Base-by-base conservation (phyloP, 768 basidiomycete genomes). In the Pisolithus marmoratus region DNA sequence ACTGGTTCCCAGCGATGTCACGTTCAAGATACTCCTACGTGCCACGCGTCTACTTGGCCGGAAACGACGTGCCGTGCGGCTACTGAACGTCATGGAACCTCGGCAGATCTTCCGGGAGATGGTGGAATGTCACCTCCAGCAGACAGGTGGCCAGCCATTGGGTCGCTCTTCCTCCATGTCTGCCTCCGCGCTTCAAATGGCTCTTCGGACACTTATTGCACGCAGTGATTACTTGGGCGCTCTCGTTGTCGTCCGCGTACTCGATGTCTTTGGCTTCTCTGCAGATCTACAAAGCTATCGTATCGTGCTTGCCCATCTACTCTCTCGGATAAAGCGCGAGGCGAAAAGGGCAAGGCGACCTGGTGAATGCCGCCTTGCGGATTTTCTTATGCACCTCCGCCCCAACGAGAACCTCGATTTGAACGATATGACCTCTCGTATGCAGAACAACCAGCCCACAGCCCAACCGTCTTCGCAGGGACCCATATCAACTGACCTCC, bases 181-280 rank as follows among this genome's bases (percentile, higher is more conserved):
- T 17, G 63, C 66, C 0, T 69, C 63, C 29, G 62, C 76, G 1
- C 59, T 81, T 36, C 73, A 73, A 55, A 57, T 70, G 24, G 71
- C 72, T 1, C 65, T 83, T 5, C 71, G 72, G n/a, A 65, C 72
- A 0, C 78, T 80, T 55, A 61, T 82, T 49, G 60, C 60, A 0
- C 58, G 63, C 9, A 63, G 65, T 3, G 82, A 82, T 62, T 82
- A 78, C 52, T 62, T 75, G 11, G 81, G 69, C 1, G 79, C 77
- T 1, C 71, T 71, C 54, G 58, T 76, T 43, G 64, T 64, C 17
- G 51, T 82, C 8, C 65, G 62, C 22, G 55, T 70, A 8, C 67
- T 73, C 50, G 37, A 44, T 15, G 46, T 53, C 0, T 62, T 71
- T 29, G 60, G 62, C 2, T 59, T 75, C 12, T 55, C 57, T 1